Base-by-base conservation (phyloP, 139 green algal genomes). In the Coelastrella sp. region DNA sequence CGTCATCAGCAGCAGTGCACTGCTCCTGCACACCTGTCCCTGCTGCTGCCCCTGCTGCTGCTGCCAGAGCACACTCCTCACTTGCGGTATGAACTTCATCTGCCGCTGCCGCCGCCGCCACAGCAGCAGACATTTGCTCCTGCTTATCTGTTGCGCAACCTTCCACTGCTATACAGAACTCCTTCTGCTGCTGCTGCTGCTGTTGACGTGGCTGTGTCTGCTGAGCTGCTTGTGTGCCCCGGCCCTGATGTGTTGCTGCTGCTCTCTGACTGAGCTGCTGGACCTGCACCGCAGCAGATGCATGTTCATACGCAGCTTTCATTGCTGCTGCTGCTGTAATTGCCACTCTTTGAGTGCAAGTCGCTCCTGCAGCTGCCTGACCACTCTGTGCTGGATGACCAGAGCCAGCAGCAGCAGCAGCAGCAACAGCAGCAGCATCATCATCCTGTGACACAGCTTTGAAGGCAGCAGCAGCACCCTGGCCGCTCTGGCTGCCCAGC, bases 41-140 rank as follows among this genome's bases (percentile, higher is more conserved):
- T 12, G 73, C 73, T 65, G 86, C 74, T 90, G 14, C 74, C n/a
- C 27, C 59, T 49, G 59, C 86, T 73, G 58, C 59, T n/a, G n/a
- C 74, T 66, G 35, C 35, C 35, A 49, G 3, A 49, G 35, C 35
- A 49, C 35, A 49, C 35, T 49, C 35, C 35, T 3, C 35, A 49
- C 65, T 19, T 78, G 75, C 12, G 24, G 11, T 35, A 75, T 60
- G 8, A 84, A 58, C 79, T 49, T 27, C 15, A 76, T 61, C 19
- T 70, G 79, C 79, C 19, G 56, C 58, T 58, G 78, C 35, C 66
- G 56, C 78, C 68, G 78, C 19, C 68, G 78, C 20, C 73, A 80
- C 6, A 56, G 49, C 73, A 27, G 73, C 10, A 14, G 49, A n/a
- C 73, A 80, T 8, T 0, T 12, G 9, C 56, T 78, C 14, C 76